Evolutionary conservation across 2,329 filamentous ascomycete genomes (phyloP).

Genomic region (Trichoderma hamatum): DNA sequence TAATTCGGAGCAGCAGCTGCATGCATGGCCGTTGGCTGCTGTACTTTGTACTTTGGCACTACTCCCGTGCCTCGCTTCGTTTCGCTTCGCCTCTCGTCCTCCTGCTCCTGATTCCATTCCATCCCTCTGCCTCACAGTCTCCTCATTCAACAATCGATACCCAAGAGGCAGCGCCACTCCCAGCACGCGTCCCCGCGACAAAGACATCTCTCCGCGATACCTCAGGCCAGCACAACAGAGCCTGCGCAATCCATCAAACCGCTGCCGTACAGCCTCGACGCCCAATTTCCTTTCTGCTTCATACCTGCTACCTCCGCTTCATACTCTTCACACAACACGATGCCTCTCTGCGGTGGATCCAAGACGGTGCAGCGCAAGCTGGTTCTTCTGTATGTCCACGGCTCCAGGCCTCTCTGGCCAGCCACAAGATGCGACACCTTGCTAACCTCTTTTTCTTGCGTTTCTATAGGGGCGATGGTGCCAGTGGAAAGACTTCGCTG

Average conservation of each 20-base stretch:
- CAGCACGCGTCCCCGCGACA: slow-evolving; percentile 3
- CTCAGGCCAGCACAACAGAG: not conserved
- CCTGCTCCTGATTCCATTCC: slow-evolving; percentile 14
- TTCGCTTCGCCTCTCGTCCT: slow-evolving; percentile 3
- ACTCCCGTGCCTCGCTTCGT: not conserved
- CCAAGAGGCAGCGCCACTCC: slow-evolving; percentile 7
- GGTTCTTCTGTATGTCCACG: slow-evolving; percentile 71
- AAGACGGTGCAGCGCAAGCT: slow-evolving; percentile 96
- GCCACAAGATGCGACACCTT: not conserved
- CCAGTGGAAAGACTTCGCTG: slow-evolving; percentile 94
- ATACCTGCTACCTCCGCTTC: not conserved
- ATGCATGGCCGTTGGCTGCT: not conserved
- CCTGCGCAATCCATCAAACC: not conserved
- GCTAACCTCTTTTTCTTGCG: slow-evolving; percentile 3
- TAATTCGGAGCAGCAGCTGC: slow-evolving; percentile 13
- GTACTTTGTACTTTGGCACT: not conserved
- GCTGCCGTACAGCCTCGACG: not conserved
- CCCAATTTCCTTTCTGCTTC: not conserved
- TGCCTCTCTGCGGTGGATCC: slow-evolving; percentile 64
- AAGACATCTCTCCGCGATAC: not conserved
- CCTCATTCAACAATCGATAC: slow-evolving; percentile 8
- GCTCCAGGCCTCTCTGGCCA: not conserved
- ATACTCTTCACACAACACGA: not conserved
- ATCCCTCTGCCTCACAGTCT: not conserved
- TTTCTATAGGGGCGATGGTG: slow-evolving; percentile 78